Percentiles rank a stretch among this genome's conserved stretches.
phyloP scores from a whole-genome alignment of 306 rosid genomes.

The barrel medic (Medicago truncatula) region DNA sequence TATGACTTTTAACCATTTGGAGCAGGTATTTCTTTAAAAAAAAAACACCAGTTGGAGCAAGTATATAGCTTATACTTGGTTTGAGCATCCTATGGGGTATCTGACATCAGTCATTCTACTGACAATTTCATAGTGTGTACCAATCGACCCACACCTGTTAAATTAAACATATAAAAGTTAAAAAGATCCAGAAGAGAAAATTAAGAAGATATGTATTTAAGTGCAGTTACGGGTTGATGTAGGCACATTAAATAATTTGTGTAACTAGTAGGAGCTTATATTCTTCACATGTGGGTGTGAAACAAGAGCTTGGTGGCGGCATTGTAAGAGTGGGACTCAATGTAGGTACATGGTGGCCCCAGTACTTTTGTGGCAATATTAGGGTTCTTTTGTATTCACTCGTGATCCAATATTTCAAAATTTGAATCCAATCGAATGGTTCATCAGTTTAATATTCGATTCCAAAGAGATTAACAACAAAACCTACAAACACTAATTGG shows the following conservation, averaged over 20 bases:
- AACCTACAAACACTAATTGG: too few species aligned
- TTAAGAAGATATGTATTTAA: constrained; percentile 1
- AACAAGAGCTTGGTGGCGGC: constrained; percentile 36
- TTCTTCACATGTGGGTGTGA: constrained; percentile 36
- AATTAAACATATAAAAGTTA: neutral
- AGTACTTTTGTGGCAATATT: constrained; percentile 42
- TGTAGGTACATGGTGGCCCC: constrained; percentile 46
- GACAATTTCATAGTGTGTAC: neutral
- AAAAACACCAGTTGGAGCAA: too few species aligned
- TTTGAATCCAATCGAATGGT: too few species aligned
- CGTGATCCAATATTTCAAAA: neutral
- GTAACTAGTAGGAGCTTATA: constrained; percentile 3
- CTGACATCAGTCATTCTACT: too few species aligned
- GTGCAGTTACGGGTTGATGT: constrained; percentile 39
- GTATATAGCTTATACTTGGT: too few species aligned
- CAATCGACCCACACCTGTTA: neutral
- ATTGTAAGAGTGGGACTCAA: constrained; percentile 33
- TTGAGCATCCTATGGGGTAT: too few species aligned
- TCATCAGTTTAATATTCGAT: too few species aligned
- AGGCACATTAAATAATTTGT: constrained; percentile 33
- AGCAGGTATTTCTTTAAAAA: too few species aligned
- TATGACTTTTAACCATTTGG: too few species aligned
- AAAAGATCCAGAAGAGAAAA: neutral
- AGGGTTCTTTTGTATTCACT: constrained; percentile 33
- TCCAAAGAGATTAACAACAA: too few species aligned